Conservation (phyloP, 352 stramenopile genomes). For the Pythium phragmitis region DNA sequence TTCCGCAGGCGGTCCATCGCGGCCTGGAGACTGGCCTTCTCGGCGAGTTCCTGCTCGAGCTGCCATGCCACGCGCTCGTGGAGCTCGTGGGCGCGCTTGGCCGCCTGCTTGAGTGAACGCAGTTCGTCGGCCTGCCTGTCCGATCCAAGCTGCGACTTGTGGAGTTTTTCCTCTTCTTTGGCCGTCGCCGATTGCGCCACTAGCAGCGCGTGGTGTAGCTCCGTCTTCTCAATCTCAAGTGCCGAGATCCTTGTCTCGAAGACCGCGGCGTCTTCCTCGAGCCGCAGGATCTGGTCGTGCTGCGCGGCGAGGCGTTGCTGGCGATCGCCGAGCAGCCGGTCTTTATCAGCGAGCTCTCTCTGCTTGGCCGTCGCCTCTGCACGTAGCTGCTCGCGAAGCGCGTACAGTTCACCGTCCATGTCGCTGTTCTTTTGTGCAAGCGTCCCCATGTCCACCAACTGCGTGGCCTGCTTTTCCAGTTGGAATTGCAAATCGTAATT, state of each 20-base stretch:
- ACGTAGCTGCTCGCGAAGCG: conserved; percentile 28
- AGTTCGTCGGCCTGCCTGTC: conserved; percentile 58
- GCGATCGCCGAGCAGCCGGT: conserved; percentile 24
- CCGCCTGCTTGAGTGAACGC: conserved; percentile 50
- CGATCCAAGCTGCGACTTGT: conserved; percentile 36
- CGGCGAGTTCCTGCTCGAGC: conserved; percentile 51
- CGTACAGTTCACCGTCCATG: conserved; percentile 42
- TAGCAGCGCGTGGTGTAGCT: conserved; percentile 35
- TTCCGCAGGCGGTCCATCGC: conserved; percentile 38
- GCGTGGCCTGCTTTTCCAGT: conserved; percentile 50
- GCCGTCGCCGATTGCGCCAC: conserved; percentile 33
- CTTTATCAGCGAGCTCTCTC: conserved; percentile 30
- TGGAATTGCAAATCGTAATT: conserved; percentile 75
- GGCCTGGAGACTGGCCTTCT: conserved; percentile 43
- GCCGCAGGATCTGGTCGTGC: conserved; percentile 26
- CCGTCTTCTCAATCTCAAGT: conserved; percentile 38
- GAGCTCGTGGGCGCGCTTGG: conserved; percentile 57
- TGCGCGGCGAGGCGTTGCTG: conserved; percentile 34
- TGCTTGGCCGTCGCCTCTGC: conserved; percentile 11
- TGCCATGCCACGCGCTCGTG: conserved; percentile 57
- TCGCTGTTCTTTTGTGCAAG: conserved; percentile 34
- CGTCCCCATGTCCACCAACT: conserved; percentile 48
- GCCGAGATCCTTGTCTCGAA: conserved; percentile 22
- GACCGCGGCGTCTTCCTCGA: conserved; percentile 29
- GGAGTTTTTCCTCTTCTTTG: conserved; percentile 55